Evolutionary conservation across 305 asterid genomes (phyloP), one percentile per base, ranked within the genome.

Genomic region (Solanum hybrid): DNA sequence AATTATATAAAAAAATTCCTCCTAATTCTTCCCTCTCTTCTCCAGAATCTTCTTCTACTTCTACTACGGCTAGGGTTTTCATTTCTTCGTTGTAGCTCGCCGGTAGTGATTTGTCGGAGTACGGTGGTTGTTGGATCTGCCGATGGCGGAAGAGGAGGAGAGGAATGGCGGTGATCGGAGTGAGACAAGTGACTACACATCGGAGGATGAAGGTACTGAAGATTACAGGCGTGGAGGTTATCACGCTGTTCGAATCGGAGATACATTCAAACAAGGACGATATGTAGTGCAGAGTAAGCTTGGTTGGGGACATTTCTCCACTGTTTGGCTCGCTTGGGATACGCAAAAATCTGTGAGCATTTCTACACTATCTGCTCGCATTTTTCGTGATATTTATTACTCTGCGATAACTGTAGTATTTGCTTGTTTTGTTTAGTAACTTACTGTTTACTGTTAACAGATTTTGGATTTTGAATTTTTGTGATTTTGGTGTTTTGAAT

Each of bases 241-340:
- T 93, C 98, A 96, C 90, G 95, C 99, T 84, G 98, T 96, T 35
- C 92, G 94, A 89, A 91, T 96, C 88, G 99, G 97, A n/a, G 99
- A 96, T 81, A 79, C 95, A 7, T 96, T 96, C 88, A 95, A 95
- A 87, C 97, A 94, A 78, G 95, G 97, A 2, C 90, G 97, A 90
- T 96, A 95, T 90, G 95, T 95, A 78, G 97, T 95, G 38, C 98
- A 96, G 94, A 92, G 94, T 92, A 96, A 96, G 92, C 98, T 96
- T 24, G 99, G 98, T 9, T 96, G 99, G 99, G 98, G 99, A 32
- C 99, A 96, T 90, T 96, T 96, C 89, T 96, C 99, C 85, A 95
- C 99, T 73, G 99, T 96, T 40, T 96, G 99, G 99, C 94, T 96
- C 29, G 96, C 99, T 91, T 96, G 96, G 97, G 99, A 96, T 89